Evolutionary conservation across 116 monocot genomes (phyloP), one percentile per base, ranked within the genome.

Genomic region (Phalaenopsis hybrid): DNA sequence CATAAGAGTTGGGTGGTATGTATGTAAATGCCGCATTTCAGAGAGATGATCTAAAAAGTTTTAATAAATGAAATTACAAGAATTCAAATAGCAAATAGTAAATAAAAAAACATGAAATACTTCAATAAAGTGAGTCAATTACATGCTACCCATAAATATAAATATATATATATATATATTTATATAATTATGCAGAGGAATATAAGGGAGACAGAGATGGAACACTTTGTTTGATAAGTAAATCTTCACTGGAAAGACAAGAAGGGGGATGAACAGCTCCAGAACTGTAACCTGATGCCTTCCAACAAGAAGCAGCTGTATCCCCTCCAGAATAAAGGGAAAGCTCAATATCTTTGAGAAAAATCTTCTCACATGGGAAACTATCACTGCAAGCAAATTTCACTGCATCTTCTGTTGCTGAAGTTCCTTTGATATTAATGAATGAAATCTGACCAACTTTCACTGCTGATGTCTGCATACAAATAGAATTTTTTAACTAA

Each of bases 371-470:
- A 16, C 95, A 95, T 34, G 91, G 90, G 63, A 61, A 79, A 17
- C 46, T 85, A 80, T 95, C 91, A 21, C 93, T 95, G 82, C 95
- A 95, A 72, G 88, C 81, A 81, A 93, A 87, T 46, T 48, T 87
- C 15, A 95, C 85, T 15, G 90, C 95, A 0, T 84, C 72, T 44
- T 82, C 33, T 41, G 87, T 87, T 2, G 87, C 84, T 15, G 95
- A 93, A 7, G 90, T 95, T 75, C 95, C 95, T 67, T 81, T 85
- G 65, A 95, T 91, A 59, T 72, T 69, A 44, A 77, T 83, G 77
- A 86, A 95, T 57, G 88, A 80, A 82, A 95, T 68, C 17, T 84
- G 44, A 8, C 84, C 82, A 25, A 95, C 84, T 81, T 81, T 81
- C 45, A 93, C 88, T 79, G 95, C 93, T 46, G 84, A 82, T 7